Evolutionary conservation across 352 stramenopile genomes (phyloP), one percentile per base, ranked within the genome.

Genomic region (Phytophthora pistaciae): DNA sequence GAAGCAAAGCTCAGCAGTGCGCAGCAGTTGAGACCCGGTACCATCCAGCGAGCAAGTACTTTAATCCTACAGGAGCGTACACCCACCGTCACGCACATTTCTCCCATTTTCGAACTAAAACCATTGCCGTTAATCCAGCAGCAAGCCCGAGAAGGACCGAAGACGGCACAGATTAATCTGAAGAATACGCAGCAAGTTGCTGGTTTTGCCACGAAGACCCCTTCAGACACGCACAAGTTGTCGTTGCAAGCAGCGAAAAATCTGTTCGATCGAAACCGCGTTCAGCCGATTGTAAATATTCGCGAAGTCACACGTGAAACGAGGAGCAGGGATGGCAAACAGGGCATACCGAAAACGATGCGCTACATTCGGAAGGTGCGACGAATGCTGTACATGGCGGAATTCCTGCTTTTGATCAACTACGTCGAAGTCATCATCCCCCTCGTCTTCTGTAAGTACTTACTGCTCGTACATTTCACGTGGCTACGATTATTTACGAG

Each of bases 371-470:
- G 20, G 14, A 46, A 55, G 21, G 42, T 68, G 7, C 42, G 53
- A 10, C 38, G 59, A 11, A 33, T 73, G 29, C 31, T 73, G 29
- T 73, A 64, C 66, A 57, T 64, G 48, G 57, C 46, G 9, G 66
- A 73, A 33, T 73, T 64, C 33, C 31, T 73, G 2, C 23, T 73
- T 14, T 31, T 73, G 16, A 55, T 73, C 14, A 65, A 73, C 66
- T 73, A 73, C 21, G 59, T 73, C 59, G 66, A 73, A 36, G 56
- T 67, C 3, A 63, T 73, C 21, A 73, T 68, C n/a, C 52, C 66
- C 5, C 46, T 73, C 16, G 56, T 68, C 25, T 73, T 68, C 36
- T 65, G 66, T 73, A 55, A n/a, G 66, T 29, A 29, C 27, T 29
- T 29, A 29, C 27, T 3, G 27, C 27, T 5, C 27, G 0, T 7